Base-by-base conservation (phyloP, 345 rosid species). In the Chamaenerion angustifolium region DNA sequence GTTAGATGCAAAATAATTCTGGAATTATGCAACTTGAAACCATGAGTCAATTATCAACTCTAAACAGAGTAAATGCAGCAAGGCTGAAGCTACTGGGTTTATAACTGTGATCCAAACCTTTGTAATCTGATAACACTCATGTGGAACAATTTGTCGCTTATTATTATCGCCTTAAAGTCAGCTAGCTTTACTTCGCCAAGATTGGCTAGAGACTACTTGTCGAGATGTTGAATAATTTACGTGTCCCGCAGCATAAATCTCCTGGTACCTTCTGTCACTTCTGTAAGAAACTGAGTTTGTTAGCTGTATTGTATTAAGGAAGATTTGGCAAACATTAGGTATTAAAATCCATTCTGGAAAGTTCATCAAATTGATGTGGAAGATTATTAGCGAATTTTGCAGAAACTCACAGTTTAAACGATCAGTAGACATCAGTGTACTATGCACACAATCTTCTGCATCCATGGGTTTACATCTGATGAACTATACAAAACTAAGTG, bases 391-490 rank as follows among this genome's bases (percentile, higher is more conserved):
- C 3, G 37, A 31, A 31, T 1, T 31, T 7, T 31, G 37, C 37
- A 31, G 37, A 64, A 65, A 53, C 77, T 67, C 72, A n/a, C 92
- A 15, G 62, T 79, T 81, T 31, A 79, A 62, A 56, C 89, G 69
- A 4, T 82, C 90, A 81, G 56, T 76, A 83, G 40, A 86, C 94
- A 72, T 86, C 95, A 0, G 94, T 90, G 56, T 76, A 86, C 16
- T 65, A 70, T 69, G 83, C n/a, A n/a, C n/a, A 56, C 86, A 86
- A 6, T 83, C 94, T 67, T 90, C 98, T 0, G 80, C 92, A 71
- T 90, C 95, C 94, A 90, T 83, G 10, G 95, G 94, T 64, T 86
- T 87, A 58, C 82, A 73, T 54, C 95, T 80, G 21, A 62, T 45
- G 68, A 27, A n/a, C n/a, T n/a, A n/a, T n/a, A n/a, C n/a, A n/a